Percentiles rank a stretch among this genome's conserved stretches.
Evolutionary conservation across 2,329 filamentous ascomycete genomes (phyloP).

Genomic region (Thielaviopsis musarum): DNA sequence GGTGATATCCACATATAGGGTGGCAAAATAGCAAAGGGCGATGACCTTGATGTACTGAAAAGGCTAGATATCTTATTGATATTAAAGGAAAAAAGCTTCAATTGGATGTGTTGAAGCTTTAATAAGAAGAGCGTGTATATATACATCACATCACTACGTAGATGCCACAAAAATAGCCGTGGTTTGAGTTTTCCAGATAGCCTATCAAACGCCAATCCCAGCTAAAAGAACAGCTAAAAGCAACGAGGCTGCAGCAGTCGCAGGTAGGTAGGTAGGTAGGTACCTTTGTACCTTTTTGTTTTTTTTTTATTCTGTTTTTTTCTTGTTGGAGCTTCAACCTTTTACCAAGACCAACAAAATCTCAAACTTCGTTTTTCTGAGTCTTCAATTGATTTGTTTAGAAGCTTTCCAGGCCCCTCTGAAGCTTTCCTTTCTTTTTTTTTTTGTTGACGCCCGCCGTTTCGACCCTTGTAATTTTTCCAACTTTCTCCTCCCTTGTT

Average conservation of each 20-base stretch:
- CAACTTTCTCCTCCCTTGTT: background rate
- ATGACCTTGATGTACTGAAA: too few species aligned
- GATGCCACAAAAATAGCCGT: background rate
- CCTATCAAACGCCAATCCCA: too few species aligned
- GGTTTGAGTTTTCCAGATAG: background rate
- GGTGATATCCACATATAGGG: background rate
- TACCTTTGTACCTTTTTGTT: background rate
- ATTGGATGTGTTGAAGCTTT: background rate
- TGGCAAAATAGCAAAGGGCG: background rate
- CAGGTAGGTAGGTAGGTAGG: background rate
- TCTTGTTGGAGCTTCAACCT: background rate
- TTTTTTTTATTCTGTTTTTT: background rate
- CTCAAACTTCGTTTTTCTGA: background rate
- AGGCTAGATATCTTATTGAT: too few species aligned
- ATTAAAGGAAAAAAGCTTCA: too few species aligned
- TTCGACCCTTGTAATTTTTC: background rate
- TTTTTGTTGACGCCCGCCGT: too few species aligned
- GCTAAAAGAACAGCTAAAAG: background rate
- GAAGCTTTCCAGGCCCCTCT: background rate
- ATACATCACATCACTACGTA: background rate
- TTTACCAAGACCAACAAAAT: background rate
- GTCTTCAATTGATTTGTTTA: background rate
- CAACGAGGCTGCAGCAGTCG: background rate
- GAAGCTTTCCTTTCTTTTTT: background rate
- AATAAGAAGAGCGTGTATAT: too few species aligned